Base-by-base conservation (phyloP, 1,284 basidiomycete species). In the Ustilago hordei region DNA sequence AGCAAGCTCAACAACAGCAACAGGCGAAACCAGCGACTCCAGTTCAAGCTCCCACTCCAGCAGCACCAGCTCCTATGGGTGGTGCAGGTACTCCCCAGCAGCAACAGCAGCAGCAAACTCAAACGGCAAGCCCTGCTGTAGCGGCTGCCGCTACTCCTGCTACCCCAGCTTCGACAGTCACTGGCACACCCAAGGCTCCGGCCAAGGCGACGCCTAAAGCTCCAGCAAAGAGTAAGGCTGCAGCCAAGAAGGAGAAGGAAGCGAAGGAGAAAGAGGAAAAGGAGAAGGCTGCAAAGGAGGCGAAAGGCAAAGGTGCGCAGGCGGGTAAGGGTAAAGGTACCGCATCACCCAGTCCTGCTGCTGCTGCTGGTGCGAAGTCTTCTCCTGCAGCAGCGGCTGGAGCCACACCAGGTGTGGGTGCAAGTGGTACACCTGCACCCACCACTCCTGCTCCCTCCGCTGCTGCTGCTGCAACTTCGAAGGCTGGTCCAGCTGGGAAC, bases 1-100 rank as follows among this genome's bases (percentile, higher is more conserved):
- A 82, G 41, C 77, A 80, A 60, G 67, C 74, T 8, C 77, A 79
- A 28, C 64, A 73, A 43, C 69, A 61, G 47, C 56, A 43, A 36
- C 69, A 65, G 28, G 50, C 38, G 19, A 65, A 66, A 35, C 43
- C 64, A 47, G 61, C 54, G 9, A 54, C 59, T 2, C 67, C 63
- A 8, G 59, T 45, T 4, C 58, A 50, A 13, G 70, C 58, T 4
- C 59, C 59, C 2, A 56, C 55, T 15, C 55, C 65, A 3, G 58
- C 54, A 9, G 41, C 64, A 34, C n/a, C 53, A 3, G 65, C 39
- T 9, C 50, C 43, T 45, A 5, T 45, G 43, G 43, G n/a, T 19
- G 43, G 61, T 3, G 50, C 35, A 13, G 35, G 38, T 12, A 62
- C 60, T 38, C 56, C 67, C 8, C 43, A 45, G 43, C 48, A 50